Percentiles rank a stretch among this genome's conserved stretches.
These are phyloP conservation scores for Volvox africanus DNA, from an alignment of 139 green algal species.

Conservation along the genomic window DNA sequence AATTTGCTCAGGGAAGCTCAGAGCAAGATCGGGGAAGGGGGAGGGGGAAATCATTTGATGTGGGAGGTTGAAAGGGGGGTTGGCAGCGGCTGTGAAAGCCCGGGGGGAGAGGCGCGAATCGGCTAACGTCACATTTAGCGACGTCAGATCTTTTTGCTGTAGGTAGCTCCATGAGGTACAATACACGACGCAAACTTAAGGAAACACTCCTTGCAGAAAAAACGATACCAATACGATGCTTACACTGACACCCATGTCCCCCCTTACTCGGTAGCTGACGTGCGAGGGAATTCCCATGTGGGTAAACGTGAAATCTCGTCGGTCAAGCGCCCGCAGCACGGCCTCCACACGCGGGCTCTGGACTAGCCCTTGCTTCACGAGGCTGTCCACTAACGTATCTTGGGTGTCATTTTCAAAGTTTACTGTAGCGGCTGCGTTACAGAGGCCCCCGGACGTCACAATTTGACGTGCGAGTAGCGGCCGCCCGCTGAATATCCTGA, in stretches of 20 bases:
- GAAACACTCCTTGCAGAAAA: too few relatives aligned
- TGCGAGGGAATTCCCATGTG: conserved; percentile 37
- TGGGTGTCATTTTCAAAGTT: conserved; percentile 38
- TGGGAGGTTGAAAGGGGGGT: background rate
- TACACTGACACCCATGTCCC: too few relatives aligned
- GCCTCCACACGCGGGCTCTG: conserved; percentile 30
- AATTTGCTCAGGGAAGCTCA: too few relatives aligned
- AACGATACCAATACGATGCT: too few relatives aligned
- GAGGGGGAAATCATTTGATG: background rate
- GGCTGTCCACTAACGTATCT: background rate
- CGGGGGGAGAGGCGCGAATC: background rate
- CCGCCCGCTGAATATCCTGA: background rate
- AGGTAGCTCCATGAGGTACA: too few relatives aligned
- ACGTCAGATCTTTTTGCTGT: too few relatives aligned
- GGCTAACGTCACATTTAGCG: too few relatives aligned
- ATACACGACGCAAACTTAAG: too few relatives aligned
- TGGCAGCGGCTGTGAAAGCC: background rate
- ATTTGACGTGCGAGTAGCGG: background rate
- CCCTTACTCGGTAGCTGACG: conserved; percentile 46
- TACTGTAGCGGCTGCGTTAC: background rate
- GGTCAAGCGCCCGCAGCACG: conserved; percentile 56
- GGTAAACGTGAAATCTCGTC: conserved; percentile 50
- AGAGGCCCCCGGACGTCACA: background rate
- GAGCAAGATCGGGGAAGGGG: background rate
- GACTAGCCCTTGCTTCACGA: background rate